Conservation (phyloP, 495 filamentous ascomycete genomes). For the Jackrogersella multiformis region DNA sequence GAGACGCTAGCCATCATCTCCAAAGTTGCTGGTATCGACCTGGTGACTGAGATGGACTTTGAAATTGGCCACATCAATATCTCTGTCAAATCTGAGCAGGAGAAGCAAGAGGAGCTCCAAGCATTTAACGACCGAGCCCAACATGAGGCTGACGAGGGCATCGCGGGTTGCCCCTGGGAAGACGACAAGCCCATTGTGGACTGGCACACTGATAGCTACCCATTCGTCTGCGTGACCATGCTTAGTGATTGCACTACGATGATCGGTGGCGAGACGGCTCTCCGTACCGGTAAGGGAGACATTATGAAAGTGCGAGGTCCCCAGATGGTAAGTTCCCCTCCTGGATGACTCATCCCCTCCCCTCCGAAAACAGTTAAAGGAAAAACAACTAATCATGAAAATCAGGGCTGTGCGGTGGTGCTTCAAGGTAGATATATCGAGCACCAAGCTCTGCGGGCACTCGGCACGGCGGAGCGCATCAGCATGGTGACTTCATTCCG, state of each 20-base stretch:
- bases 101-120: slow-evolving; percentile 50
- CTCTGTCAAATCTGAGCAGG: slow-evolving; percentile 64
- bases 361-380: background rate
- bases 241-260: slow-evolving; percentile 75
- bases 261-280: slow-evolving; percentile 76
- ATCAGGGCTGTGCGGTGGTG: slow-evolving; percentile 71
- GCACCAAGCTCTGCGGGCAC: slow-evolving; percentile 71
- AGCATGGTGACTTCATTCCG: slow-evolving; percentile 79
- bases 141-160: slow-evolving; percentile 52
- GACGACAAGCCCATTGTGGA: slow-evolving; percentile 71
- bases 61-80: slow-evolving; percentile 81
- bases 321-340: slow-evolving; percentile 62
- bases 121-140: slow-evolving; percentile 47
- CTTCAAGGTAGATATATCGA: slow-evolving; percentile 78
- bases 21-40: slow-evolving; percentile 76
- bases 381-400: slow-evolving; percentile 5
- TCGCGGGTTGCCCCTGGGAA: slow-evolving; percentile 55
- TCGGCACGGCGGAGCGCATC: slow-evolving; percentile 72
- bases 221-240: slow-evolving; percentile 81
- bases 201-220: slow-evolving; percentile 80
- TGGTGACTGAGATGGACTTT: slow-evolving; percentile 74
- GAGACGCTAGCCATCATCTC: slow-evolving; percentile 72
- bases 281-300: slow-evolving; percentile 67
- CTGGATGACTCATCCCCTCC: background rate
- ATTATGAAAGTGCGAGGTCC: slow-evolving; percentile 75